Base-by-base conservation (phyloP, 2,329 filamentous ascomycete species). In the Biscogniauxia marginata region DNA sequence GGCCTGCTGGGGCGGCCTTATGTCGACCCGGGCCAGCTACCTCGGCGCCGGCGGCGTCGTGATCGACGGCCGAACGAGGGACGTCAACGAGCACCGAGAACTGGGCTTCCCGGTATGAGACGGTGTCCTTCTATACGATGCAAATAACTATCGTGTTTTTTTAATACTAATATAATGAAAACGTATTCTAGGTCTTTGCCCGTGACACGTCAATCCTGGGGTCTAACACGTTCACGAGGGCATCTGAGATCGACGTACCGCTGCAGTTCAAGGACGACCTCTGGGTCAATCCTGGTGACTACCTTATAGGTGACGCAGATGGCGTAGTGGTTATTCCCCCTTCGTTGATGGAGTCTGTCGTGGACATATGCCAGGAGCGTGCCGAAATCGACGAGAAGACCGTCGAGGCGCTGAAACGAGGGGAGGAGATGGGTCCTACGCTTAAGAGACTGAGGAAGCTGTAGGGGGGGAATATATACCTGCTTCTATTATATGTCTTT, bases 1-100 rank as follows among this genome's bases (percentile, higher is more conserved):
- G 59, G 79, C 79, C 46, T 76, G 80, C 46, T 84, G 82, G 61
- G 81, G 81, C 25, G 80, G 80, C 1, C 68, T 84, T 21, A 83
- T 83, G 81, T 77, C 76, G 21, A 74, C 74, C 3, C 72, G 79
- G 19, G 80, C 80, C 2, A 71, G 74, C 60, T 68, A 69, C 5
- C 70, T 71, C 45, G 75, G 75, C 4, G 79, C 78, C 1, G 76
- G 70, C 1, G 81, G 80, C 1, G 76, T 77, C 3, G 71, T 83
- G 11, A 76, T 84, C 25, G 80, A 83, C 63, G 81, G 81, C 3
- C 72, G 79, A 3, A 73, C 83, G 53, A 75, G 80, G 8, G 80
- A 83, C 62, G 66, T 84, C 22, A 74, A 80, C 59, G 80, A 83
- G 68, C 81, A 84, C 63, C 75, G 80, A 6, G 77, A 74, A 20